phyloP scores from a whole-genome alignment of 306 rosid species.

The Albizia julibrissin region DNA sequence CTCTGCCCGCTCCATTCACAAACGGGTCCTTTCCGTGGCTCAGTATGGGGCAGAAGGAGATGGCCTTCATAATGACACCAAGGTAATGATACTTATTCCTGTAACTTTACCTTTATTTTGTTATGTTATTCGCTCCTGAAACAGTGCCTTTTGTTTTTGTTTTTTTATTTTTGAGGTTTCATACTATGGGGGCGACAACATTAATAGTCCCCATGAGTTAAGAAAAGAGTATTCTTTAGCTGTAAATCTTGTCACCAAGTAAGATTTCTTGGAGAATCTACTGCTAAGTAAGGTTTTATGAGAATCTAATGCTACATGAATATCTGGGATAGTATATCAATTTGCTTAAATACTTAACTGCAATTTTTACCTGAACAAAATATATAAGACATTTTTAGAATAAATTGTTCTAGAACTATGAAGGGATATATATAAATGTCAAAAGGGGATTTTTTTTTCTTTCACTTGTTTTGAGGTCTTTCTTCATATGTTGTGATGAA shows the following conservation, averaged over 20 bases:
- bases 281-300: no score
- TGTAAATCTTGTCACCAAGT: not conserved
- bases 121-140: not conserved
- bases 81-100: constrained; percentile 30
- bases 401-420: not conserved
- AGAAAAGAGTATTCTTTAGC: not conserved
- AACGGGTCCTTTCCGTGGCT: constrained; percentile 39
- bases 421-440: not conserved
- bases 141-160: no score
- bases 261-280: not conserved
- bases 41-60: constrained; percentile 66
- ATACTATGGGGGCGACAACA: not conserved
- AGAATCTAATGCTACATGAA: not conserved
- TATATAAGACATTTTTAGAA: not conserved
- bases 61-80: constrained; percentile 52
- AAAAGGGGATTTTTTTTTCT: not conserved
- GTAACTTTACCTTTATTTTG: not conserved
- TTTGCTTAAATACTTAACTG: not conserved
- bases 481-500: not conserved
- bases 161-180: not conserved
- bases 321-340: not conserved
- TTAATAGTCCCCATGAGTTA: not conserved
- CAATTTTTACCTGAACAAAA: not conserved
- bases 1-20: constrained; percentile 36
- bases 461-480: not conserved